Base-by-base conservation (phyloP, 495 filamentous ascomycete genomes). In the Aspergillus carlsbadensis region DNA sequence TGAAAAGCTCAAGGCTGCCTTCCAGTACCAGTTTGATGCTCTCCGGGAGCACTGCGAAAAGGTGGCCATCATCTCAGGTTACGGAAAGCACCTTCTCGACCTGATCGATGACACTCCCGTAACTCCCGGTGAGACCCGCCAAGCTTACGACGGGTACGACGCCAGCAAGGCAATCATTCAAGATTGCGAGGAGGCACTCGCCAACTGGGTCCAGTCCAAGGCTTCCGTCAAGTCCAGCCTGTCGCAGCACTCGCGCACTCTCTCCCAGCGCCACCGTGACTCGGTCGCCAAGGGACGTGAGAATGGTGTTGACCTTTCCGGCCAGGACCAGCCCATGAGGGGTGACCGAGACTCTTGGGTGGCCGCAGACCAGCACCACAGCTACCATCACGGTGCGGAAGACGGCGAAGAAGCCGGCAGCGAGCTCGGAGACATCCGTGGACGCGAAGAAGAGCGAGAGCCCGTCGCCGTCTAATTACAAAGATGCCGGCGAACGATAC, bases 91-190 rank as follows among this genome's bases (percentile, higher is more conserved):
- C 70, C 81, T 98, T 0, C 78, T 98, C 15, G 91, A 97, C 64
- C 83, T 98, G 36, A 84, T 98, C 57, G 95, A 98, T 70, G 94
- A 98, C 66, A 94, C 90, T 6, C 92, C 94, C 3, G 94, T 98
- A 48, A 98, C 94, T 4, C 94, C 94, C 6, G 94, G 94, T 58
- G 94, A 98, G 80, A 98, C 94, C 10, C 90, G 94, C 58, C 82
- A 91, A 41, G 91, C 95, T 0, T 98, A 98, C 71, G 94, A 98
- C 66, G 95, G 94, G 57, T 98, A 98, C 70, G 94, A 98, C 63
- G 92, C 92, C 58, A 94, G 89, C 83, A 98, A 98, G 78, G 92
- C 84, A 72, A 98, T 98, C 76, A 98, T 98, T 72, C 95, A 98
- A 78, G 94, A 98, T 71, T 98, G 94, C 72, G 94, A 98, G 70